Percentiles rank a stretch among this genome's conserved stretches.
Conservation (phyloP, 768 basidiomycete species). For the Suillus sp. region DNA sequence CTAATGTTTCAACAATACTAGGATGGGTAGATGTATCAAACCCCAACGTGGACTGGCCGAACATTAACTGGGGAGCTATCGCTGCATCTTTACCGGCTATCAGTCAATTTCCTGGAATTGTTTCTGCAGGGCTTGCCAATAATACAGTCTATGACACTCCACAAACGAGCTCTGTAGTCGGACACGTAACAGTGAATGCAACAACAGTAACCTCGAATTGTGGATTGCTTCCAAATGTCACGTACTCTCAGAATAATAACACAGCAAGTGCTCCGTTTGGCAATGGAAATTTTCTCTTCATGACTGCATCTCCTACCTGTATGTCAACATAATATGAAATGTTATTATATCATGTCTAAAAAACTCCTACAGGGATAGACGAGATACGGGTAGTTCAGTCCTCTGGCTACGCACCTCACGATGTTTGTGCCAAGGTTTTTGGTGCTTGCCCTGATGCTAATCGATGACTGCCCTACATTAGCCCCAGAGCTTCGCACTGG, state of each 20-base stretch:
- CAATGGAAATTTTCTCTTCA: no score
- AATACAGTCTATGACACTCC: neutral
- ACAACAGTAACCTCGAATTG: neutral
- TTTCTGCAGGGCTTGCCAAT: neutral
- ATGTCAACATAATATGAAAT: neutral
- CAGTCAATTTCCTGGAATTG: constrained; percentile 2
- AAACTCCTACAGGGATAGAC: neutral
- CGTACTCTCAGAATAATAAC: neutral
- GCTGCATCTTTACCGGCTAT: neutral
- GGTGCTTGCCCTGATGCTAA: no score
- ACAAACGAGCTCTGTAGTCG: neutral
- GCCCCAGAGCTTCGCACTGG: neutral
- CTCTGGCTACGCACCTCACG: no score
- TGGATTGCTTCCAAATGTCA: constrained; percentile 1
- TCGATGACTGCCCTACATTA: no score
- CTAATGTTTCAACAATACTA: neutral
- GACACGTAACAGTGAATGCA: constrained; percentile 14
- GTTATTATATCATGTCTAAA: neutral
- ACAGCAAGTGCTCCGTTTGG: neutral
- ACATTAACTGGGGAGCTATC: neutral
- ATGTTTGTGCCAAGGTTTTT: no score
- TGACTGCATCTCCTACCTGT: neutral
- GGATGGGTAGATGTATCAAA: neutral
- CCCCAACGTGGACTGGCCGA: no score
- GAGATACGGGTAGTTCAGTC: neutral